phyloP scores from a whole-genome alignment of 805 yeast genomes.

The Maudiozyma serrabonitensis region DNA sequence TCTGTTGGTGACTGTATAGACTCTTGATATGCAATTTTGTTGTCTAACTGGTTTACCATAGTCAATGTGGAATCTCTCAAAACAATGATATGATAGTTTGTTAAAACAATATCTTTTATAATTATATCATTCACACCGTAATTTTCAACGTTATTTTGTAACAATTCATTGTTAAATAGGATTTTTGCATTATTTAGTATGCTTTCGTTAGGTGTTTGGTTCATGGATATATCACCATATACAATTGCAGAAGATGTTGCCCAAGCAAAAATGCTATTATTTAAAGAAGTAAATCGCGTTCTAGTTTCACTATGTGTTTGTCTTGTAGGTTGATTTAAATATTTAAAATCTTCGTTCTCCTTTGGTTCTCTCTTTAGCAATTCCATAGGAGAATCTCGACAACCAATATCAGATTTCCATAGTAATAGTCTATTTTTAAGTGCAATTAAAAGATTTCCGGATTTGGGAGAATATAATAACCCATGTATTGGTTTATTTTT shows the following conservation, averaged over 20 bases:
- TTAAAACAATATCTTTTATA: slow-evolving; percentile 36
- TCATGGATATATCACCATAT: slow-evolving; percentile 28
- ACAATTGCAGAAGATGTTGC: slow-evolving; percentile 39
- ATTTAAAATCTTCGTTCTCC: slow-evolving; percentile 32
- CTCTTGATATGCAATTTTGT: slow-evolving; percentile 36
- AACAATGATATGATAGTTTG: slow-evolving; percentile 46
- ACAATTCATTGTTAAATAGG: slow-evolving; percentile 30
- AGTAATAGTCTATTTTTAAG: slow-evolving; percentile 14
- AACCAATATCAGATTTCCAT: slow-evolving; percentile 7
- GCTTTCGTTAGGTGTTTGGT: slow-evolving; percentile 3
- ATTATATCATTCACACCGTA: slow-evolving; percentile 1
- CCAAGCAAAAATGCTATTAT: slow-evolving; percentile 35
- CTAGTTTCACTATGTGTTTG: slow-evolving; percentile 17
- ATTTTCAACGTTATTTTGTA: not conserved
- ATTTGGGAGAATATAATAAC: slow-evolving; percentile 7
- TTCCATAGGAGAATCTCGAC: slow-evolving; percentile 1
- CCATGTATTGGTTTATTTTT: slow-evolving; percentile 19
- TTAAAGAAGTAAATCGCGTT: slow-evolving; percentile 23
- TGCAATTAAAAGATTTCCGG: slow-evolving; percentile 13
- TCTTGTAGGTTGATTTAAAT: slow-evolving; percentile 14
- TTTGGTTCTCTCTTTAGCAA: slow-evolving; percentile 25
- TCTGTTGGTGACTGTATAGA: slow-evolving; percentile 17
- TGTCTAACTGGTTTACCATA: slow-evolving; percentile 43
- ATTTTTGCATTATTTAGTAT: slow-evolving; percentile 30
- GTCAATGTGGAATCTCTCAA: slow-evolving; percentile 36